Percentiles rank a stretch among this genome's conserved stretches.
Evolutionary conservation across 768 basidiomycete species (phyloP).

Genomic region (Hypsizygus marmoreus): DNA sequence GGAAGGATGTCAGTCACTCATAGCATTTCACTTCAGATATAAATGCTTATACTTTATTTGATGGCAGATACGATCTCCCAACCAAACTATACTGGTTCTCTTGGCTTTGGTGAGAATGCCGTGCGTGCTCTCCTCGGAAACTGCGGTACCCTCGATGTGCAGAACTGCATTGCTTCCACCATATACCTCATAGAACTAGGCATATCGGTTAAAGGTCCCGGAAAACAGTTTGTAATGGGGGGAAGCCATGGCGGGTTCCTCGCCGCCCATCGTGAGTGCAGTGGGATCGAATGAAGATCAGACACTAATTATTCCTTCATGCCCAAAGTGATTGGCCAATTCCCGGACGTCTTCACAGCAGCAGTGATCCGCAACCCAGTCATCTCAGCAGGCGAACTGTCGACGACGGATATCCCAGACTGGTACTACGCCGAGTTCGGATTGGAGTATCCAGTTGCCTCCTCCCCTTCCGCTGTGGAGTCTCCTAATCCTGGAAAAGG

Average conservation of each 20-base stretch:
- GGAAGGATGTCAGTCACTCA: conserved; percentile 69
- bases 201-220: conserved; percentile 47
- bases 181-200: conserved; percentile 51
- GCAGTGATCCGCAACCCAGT: conserved; percentile 72
- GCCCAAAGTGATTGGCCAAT: conserved; percentile 58
- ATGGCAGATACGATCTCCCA: conserved; percentile 55
- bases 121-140: conserved; percentile 55
- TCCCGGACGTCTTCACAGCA: conserved; percentile 62
- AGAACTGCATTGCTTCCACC: conserved; percentile 60
- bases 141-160: conserved; percentile 67
- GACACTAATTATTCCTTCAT: neutral
- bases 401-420: conserved; percentile 67
- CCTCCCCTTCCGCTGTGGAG: conserved; percentile 25
- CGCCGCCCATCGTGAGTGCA: conserved; percentile 51
- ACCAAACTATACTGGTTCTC: conserved; percentile 70
- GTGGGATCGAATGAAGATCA: neutral
- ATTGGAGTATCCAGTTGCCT: conserved; percentile 39
- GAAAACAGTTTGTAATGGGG: conserved; percentile 58
- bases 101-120: conserved; percentile 66
- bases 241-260: conserved; percentile 77
- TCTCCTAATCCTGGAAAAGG: neutral
- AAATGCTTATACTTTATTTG: neutral
- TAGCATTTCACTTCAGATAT: too few species aligned
- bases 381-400: conserved; percentile 57
- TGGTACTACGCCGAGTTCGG: conserved; percentile 60